Base-by-base conservation (phyloP, 2,329 filamentous ascomycete genomes). In the Hymenoscyphus fraxineus region DNA sequence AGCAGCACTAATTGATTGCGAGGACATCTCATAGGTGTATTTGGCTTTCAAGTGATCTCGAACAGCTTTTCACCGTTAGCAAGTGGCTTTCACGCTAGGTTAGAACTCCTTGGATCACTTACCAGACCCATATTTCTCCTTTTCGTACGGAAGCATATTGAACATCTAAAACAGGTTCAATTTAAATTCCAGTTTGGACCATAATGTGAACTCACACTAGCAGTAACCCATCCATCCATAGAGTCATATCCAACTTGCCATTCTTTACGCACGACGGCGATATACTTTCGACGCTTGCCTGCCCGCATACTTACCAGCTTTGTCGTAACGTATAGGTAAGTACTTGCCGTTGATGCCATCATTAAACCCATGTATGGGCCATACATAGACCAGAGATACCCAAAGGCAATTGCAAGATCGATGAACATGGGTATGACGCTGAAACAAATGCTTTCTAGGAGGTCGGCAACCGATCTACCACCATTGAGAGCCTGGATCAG, bases 401-500 rank as follows among this genome's bases (percentile, higher is more conserved):
- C 79, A 66, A 89, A 82, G 0, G 87, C 87, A 27, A 89, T 77
- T 16, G 81, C 69, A 9, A 90, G 75, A 73, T 92, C 89, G 16
- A 86, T 73, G 2, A 88, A 72, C 66, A 87, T 87, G 0, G 89
- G 89, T 0, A 82, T 72, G 19, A 90, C 78, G 16, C 85, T 79
- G 65, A 90, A 86, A 2, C 86, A 75, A 3, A 87, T 76, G 47
- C 82, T 82, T 56, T 89, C 83, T 12, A 90, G 77, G 1, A 91
- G 75, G 44, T 83, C 78, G 54, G 84, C 83, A 13, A 91, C 77
- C 1, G 85, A 81, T 51, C 82, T 79, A 0, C 86, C 89, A 69
- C 89, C 87, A 60, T 83, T 80, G n/a, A 91, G 82, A 2, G 86
- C 83, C 67, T 85, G 83, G 73, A 87, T 84, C 0, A 91, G 79